Percentiles rank a stretch among this genome's conserved stretches.
Conservation (phyloP, 305 asterid species). For the Solanum hybrid region DNA sequence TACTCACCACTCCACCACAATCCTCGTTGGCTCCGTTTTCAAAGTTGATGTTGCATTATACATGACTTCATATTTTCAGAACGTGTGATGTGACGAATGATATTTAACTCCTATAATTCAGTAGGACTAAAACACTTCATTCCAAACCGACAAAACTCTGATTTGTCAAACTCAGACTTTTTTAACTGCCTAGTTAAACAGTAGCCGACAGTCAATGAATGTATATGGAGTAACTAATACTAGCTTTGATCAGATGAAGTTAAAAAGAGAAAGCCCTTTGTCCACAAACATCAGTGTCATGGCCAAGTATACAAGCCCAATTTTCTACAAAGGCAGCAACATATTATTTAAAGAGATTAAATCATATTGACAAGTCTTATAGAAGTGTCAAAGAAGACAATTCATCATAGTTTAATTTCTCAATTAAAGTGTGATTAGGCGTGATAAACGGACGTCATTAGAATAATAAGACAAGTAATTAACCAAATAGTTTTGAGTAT, state of each 20-base stretch:
- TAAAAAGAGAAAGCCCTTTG: neutral
- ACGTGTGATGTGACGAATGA: neutral
- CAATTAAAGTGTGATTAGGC: neutral
- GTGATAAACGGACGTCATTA: neutral
- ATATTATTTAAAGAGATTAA: neutral
- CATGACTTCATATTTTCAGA: neutral
- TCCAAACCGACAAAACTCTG: conserved; percentile 1
- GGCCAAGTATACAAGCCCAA: neutral
- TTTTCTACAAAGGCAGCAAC: conserved; percentile 2
- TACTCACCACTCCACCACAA: neutral
- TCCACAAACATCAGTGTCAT: neutral
- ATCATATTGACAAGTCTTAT: neutral
- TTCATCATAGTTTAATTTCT: neutral
- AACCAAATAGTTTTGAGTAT: neutral
- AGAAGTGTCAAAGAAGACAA: neutral
- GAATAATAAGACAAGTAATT: neutral
- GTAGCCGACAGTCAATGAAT: neutral
- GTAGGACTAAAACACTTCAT: neutral
- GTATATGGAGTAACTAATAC: neutral
- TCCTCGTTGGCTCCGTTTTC: neutral
- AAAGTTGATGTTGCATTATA: neutral
- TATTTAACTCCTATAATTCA: neutral
- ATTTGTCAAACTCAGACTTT: neutral
- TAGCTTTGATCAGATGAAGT: neutral
- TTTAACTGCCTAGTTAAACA: neutral